Conservation (phyloP, 1,284 basidiomycete genomes). For the Ustilago esculenta region DNA sequence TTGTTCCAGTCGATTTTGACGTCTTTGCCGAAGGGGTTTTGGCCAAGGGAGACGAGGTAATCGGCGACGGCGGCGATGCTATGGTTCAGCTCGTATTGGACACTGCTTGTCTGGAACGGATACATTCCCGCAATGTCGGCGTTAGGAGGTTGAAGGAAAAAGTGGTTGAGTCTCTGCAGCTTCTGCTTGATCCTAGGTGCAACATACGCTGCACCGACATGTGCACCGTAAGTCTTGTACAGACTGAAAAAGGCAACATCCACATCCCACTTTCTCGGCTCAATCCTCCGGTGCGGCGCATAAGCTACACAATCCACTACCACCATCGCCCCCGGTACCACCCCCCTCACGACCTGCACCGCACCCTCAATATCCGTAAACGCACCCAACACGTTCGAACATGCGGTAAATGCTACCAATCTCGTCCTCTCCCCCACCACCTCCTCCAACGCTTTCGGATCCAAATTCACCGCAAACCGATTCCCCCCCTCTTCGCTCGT, state of each 20-base stretch:
- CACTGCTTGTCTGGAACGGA: conserved; percentile 72
- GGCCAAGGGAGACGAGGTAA: conserved; percentile 74
- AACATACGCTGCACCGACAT: conserved; percentile 76
- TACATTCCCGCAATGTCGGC: conserved; percentile 71
- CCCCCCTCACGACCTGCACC: conserved; percentile 67
- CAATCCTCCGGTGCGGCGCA: conserved; percentile 77
- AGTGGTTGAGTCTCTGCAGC: conserved; percentile 75
- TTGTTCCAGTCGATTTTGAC: conserved; percentile 26
- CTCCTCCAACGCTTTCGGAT: conserved; percentile 73
- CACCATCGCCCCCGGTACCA: conserved; percentile 73
- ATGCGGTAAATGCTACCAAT: conserved; percentile 78
- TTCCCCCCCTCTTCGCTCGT: conserved; percentile 36
- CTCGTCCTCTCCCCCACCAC: conserved; percentile 76
- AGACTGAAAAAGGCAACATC: conserved; percentile 78
- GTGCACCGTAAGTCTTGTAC: conserved; percentile 83
- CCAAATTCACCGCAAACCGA: conserved; percentile 74
- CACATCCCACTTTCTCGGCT: conserved; percentile 72
- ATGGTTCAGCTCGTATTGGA: conserved; percentile 77
- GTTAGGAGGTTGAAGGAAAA: conserved; percentile 71
- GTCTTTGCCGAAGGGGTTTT: not conserved
- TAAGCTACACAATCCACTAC: conserved; percentile 80
- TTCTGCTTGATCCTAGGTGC: conserved; percentile 69
- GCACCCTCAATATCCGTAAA: conserved; percentile 71
- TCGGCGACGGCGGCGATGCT: conserved; percentile 73
- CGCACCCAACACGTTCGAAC: conserved; percentile 79